Evolutionary conservation across 805 yeast species (phyloP).

Genomic region (Candida hungchunana): DNA sequence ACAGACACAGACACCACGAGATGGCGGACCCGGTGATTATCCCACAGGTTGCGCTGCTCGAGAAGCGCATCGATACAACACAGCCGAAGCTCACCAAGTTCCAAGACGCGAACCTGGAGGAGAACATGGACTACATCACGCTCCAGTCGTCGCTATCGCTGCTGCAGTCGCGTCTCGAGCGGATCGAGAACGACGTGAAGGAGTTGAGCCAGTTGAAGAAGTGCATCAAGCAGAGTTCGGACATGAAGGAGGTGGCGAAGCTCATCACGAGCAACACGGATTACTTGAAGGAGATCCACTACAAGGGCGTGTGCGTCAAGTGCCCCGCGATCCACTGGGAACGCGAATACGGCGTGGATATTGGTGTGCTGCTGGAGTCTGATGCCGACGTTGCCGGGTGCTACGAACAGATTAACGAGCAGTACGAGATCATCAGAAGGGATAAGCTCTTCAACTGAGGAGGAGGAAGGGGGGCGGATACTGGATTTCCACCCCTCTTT

Average conservation of each 20-base stretch:
- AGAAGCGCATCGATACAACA: not conserved
- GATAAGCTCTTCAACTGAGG: slow-evolving; percentile 21
- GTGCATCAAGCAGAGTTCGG: slow-evolving; percentile 14
- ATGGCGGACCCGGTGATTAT: no score
- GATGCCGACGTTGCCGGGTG: slow-evolving; percentile 7
- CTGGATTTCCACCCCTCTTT: no score
- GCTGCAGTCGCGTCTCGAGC: slow-evolving; percentile 15
- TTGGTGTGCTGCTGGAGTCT: slow-evolving; percentile 11
- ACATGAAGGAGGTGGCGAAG: slow-evolving; percentile 15
- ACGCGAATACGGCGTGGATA: slow-evolving; percentile 21
- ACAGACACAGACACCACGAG: no score
- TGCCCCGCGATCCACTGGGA: slow-evolving; percentile 26
- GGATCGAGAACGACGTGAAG: slow-evolving; percentile 20
- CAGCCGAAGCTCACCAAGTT: slow-evolving; percentile 13
- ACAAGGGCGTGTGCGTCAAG: slow-evolving; percentile 23
- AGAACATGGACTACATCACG: slow-evolving; percentile 22
- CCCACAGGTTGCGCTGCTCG: no score
- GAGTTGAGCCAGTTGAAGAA: slow-evolving; percentile 21
- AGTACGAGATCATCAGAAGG: slow-evolving; percentile 25
- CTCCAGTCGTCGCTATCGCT: slow-evolving; percentile 22
- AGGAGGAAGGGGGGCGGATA: no score
- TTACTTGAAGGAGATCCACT: slow-evolving; percentile 25
- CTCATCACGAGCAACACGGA: slow-evolving; percentile 15
- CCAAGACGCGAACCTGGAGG: slow-evolving; percentile 16
- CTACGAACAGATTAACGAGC: slow-evolving; percentile 21